These are phyloP conservation scores for Fusarium sp. DNA, from an alignment of 2,329 filamentous ascomycete genomes.

Conservation along the genomic window DNA sequence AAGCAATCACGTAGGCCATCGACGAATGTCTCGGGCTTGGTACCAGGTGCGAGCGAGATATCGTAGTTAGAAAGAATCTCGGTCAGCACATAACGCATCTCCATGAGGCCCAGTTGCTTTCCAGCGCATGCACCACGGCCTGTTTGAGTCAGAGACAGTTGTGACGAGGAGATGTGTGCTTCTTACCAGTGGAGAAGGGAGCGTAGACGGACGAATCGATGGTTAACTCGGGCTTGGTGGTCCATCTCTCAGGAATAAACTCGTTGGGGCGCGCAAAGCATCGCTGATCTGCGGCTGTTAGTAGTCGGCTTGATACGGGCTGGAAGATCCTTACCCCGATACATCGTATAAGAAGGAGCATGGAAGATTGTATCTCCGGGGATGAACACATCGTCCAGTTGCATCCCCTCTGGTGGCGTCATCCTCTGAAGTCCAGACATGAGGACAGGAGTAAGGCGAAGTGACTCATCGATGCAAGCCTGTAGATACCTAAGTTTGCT, in stretches of 20 bases:
- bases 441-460: slow-evolving; percentile 30
- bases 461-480: slow-evolving; percentile 36
- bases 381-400: slow-evolving; percentile 10
- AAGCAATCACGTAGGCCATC: slow-evolving; percentile 27
- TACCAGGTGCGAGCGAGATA: background rate
- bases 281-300: slow-evolving; percentile 3
- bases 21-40: background rate
- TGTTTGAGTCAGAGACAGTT: background rate
- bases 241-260: slow-evolving; percentile 37
- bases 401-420: slow-evolving; percentile 12
- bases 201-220: slow-evolving; percentile 19
- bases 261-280: slow-evolving; percentile 23
- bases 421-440: slow-evolving; percentile 17
- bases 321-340: slow-evolving; percentile 10
- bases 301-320: background rate
- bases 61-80: slow-evolving; percentile 26
- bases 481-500: slow-evolving; percentile 27
- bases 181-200: slow-evolving; percentile 26
- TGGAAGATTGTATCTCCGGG: slow-evolving; percentile 9
- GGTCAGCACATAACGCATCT: slow-evolving; percentile 25
- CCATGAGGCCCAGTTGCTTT: slow-evolving; percentile 38
- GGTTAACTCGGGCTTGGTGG: slow-evolving; percentile 15
- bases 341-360: slow-evolving; percentile 12
- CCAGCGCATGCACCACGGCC: slow-evolving; percentile 32
- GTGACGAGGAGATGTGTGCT: fast-evolving